A percentile compares a stretch with the other conserved stretches of the same genome.
Conservation (phyloP, 2,329 filamentous ascomycete genomes). For the Calonectria pteridis region DNA sequence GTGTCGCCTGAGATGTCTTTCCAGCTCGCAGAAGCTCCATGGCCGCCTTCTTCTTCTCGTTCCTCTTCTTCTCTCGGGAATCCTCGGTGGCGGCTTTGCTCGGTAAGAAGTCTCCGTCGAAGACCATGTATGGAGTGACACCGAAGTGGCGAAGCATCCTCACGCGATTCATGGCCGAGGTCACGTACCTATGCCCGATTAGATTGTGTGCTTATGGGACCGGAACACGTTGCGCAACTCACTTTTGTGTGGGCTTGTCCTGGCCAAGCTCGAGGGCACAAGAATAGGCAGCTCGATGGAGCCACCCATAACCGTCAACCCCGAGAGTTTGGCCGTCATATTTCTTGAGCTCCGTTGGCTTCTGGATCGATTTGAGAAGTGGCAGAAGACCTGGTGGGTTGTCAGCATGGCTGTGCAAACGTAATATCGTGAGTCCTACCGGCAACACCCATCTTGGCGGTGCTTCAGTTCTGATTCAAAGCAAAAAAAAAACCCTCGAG, state of each 20-base stretch:
- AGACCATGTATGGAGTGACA: conserved; percentile 93
- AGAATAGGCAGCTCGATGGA: conserved; percentile 90
- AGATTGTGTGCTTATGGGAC: not conserved
- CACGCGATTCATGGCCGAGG: conserved; percentile 90
- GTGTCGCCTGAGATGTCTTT: conserved; percentile 81
- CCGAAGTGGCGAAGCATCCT: conserved; percentile 95
- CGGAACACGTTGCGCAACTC: conserved; percentile 47
- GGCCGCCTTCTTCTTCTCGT: conserved; percentile 81
- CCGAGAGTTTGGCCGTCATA: conserved; percentile 89
- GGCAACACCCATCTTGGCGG: conserved; percentile 52
- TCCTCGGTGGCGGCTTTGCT: conserved; percentile 92
- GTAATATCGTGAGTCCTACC: conserved; percentile 40
- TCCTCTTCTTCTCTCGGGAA: conserved; percentile 79
- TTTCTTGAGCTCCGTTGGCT: conserved; percentile 86
- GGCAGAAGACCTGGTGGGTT: conserved; percentile 79
- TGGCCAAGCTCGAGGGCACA: conserved; percentile 93
- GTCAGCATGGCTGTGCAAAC: conserved; percentile 33
- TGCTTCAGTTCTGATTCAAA: conserved; percentile 24
- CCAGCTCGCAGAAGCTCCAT: conserved; percentile 86
- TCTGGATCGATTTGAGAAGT: conserved; percentile 96
- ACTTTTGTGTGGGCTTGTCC: conserved; percentile 90
- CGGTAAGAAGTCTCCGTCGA: conserved; percentile 94
- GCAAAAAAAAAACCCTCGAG: conserved; percentile 23
- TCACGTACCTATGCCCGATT: conserved; percentile 75
- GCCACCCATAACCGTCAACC: conserved; percentile 98